Evolutionary conservation across 805 yeast species (phyloP), one percentile per base, ranked within the genome.

Genomic region (Zygosaccharomyces kombuchaensis): DNA sequence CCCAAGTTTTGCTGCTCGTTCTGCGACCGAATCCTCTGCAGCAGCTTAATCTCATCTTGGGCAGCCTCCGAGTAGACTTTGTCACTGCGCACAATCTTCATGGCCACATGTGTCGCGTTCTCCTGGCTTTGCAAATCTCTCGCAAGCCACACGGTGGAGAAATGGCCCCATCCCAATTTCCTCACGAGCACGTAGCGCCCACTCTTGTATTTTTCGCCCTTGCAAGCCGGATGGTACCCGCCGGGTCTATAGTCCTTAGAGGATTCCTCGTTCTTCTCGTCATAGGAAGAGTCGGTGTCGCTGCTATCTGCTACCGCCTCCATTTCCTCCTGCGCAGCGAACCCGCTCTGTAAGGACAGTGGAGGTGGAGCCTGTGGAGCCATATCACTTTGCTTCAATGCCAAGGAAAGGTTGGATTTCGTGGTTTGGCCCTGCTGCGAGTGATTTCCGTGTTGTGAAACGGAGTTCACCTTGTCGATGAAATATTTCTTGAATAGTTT

Each of bases 161-260:
- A 93, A 67, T 93, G 97, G 29, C 99, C 99, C 99, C 99, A 93
- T 0, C 99, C 99, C 3, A 93, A 72, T 62, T 93, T 93, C 50
- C 98, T 78, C 25, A 87, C 90, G 40, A 93, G 67, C 1, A 82
- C 74, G 63, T 93, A 93, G 48, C 86, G 78, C 14, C 80, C 80
- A 45, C 84, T 73, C 56, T 87, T 85, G 66, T 84, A 91, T 17
- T 68, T 67, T 63, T 95, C 99, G 5, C 98, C 98, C 40, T 88
- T 80, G 53, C 68, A 80, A 9, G 95, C 93, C 0, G 99, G 96
- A 61, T 93, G 99, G 64, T 93, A 93, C 0, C 99, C 99, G 19
- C 98, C 98, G 8, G 82, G 80, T 47, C 80, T 80, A 66, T 93
- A 93, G 67, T 93, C 99, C 46, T 80, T 80, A 37, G 76, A 69